Percentiles rank a stretch among this genome's conserved stretches.
These are phyloP conservation scores for Phytophthora fragariae DNA, from an alignment of 352 stramenopile genomes.

Conservation along the genomic window DNA sequence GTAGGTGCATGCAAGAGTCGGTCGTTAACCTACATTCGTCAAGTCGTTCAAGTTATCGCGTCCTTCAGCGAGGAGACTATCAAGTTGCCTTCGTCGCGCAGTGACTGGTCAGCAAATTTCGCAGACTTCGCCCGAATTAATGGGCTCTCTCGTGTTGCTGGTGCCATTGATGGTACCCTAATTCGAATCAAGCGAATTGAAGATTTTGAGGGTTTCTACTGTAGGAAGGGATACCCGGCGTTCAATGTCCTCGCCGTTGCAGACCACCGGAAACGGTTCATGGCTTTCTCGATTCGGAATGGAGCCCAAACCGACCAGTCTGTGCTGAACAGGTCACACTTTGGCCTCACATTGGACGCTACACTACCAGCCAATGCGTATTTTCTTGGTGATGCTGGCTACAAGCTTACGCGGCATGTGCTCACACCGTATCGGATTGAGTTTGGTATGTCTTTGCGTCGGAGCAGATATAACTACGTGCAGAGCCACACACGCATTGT, in stretches of 20 bases:
- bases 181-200: no score
- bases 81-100: no score
- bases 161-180: no score
- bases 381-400: not conserved
- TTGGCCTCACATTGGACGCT: not conserved
- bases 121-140: no score
- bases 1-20: no score
- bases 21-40: no score
- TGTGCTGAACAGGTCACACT: not conserved
- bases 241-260: not conserved
- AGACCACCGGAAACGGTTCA: not conserved
- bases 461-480: not conserved
- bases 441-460: not conserved
- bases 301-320: not conserved
- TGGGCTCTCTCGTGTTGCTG: no score
- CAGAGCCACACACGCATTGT: not conserved
- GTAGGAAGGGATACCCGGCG: not conserved
- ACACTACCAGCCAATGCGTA: not conserved
- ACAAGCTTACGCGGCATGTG: not conserved
- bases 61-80: no score
- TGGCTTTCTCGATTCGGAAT: not conserved
- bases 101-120: no score
- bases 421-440: not conserved
- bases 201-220: no score
- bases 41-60: no score